Base-by-base conservation (phyloP, 768 basidiomycete genomes). In the Kwoniella mangroviensis region DNA sequence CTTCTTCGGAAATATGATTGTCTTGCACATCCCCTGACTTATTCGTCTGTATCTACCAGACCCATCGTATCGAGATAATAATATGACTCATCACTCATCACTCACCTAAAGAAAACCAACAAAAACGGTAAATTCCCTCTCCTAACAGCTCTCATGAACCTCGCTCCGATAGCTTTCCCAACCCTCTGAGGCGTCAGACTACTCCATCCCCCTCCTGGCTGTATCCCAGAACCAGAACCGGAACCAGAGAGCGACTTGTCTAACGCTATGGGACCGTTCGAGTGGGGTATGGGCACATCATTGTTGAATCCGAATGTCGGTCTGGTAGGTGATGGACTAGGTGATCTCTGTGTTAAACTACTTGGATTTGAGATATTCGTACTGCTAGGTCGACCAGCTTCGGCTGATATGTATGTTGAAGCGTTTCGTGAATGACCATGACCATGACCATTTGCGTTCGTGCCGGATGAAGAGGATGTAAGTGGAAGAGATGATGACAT, bases 71-170 rank as follows among this genome's bases (percentile, higher is more conserved):
- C 22, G 17, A 2, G 4, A 13, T 55, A 3, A 15, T 11, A 1
- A 13, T 55, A 17, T 24, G 10, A n/a, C 55, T 21, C 13, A 12
- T 3, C 45, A n/a, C 24, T 9, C 12, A 2, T 41, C 0, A 75
- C 80, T 61, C 60, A 82, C 81, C 59, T 72, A 21, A 82, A 69
- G 65, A 82, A 82, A 1, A 80, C 71, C 40, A 82, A 51, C 34
- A 81, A 57, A 69, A 82, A 81, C 5, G 80, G 78, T 19, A 80
- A 62, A 73, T 82, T 79, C 3, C 81, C 81, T 55, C 76, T 73
- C 66, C 72, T 72, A 2, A 74, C 73, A 41, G 73, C 69, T 51
- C 75, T 69, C 57, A 75, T 64, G 42, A 75, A 61, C 40, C 80
- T 71, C 19, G 70, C 63, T 19, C 68, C 76, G 13, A 79, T 75